Evolutionary conservation across 2,329 filamentous ascomycete genomes (phyloP).

Genomic region (Chaetomium sp.): DNA sequence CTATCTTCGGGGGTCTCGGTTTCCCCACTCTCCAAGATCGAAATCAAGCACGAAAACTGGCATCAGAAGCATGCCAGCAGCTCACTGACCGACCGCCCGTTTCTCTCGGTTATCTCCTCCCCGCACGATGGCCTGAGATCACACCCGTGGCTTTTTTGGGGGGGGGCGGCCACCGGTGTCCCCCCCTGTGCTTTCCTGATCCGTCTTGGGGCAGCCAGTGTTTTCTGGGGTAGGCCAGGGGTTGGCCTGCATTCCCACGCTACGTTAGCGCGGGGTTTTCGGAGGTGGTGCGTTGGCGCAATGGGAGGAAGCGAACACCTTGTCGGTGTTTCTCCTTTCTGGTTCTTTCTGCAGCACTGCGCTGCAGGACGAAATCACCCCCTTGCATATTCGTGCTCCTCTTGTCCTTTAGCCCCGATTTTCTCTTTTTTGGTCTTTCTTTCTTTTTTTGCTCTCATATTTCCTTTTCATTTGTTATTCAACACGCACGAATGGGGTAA

Average conservation of each 20-base stretch:
- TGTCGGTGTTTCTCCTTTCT: no score
- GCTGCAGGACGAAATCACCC: no score
- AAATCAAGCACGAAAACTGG: background rate
- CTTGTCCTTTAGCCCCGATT: background rate
- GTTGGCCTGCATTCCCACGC: background rate
- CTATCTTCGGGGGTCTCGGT: no score
- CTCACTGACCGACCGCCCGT: background rate
- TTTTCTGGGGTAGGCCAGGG: constrained; percentile 6
- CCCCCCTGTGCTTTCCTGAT: constrained; percentile 12
- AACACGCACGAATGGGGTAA: background rate
- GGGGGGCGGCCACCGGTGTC: background rate
- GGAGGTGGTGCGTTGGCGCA: background rate
- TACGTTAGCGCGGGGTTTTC: constrained; percentile 8
- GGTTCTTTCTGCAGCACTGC: no score
- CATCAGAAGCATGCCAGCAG: background rate
- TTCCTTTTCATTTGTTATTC: background rate
- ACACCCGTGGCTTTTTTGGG: background rate
- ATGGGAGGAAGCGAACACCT: background rate
- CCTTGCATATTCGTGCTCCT: background rate
- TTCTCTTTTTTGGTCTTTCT: background rate
- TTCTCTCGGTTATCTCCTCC: constrained; percentile 2
- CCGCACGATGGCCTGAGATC: constrained; percentile 9
- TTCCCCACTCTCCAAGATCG: no score
- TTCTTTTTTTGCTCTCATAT: background rate
- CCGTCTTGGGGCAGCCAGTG: constrained; percentile 4